Base-by-base conservation (phyloP, 495 filamentous ascomycete genomes). In the Xylaria grammica region DNA sequence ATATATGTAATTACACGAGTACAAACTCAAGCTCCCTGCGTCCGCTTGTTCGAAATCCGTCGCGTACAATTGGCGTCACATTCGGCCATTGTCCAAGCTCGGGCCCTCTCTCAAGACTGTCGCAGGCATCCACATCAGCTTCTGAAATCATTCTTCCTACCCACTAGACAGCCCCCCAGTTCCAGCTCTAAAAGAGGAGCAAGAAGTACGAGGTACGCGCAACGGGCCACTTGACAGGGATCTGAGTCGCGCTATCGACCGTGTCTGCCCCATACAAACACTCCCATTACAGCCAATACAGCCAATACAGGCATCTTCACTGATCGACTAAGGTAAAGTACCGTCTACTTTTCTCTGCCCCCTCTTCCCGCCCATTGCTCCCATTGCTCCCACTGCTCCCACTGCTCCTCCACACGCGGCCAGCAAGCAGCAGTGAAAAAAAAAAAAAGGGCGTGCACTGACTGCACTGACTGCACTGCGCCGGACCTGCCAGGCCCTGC, bases 301-400 rank as follows among this genome's bases (percentile, higher is more conserved):
- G 49, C 17, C 53, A 24, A 34, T 56, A 20, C 42, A 44, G 60
- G 27, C 50, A 7, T 1, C 15, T 27, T 48, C 40, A 48, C 19
- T 26, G n/a, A n/a, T n/a, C n/a, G n/a, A n/a, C n/a, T n/a, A n/a
- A 65, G 63, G 63, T 59, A 65, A 65, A 34, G 62, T 65, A 59
- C 54, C 45, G 24, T 59, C 45, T 65, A 55, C 50, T 38, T 56
- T 24, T 36, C 49, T 32, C 27, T 53, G 4, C 50, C 50, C 17
- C 15, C 48, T 19, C 50, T 29, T 27, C 19, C 22, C 20, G 22
- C n/a, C n/a, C n/a, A n/a, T n/a, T n/a, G n/a, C n/a, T n/a, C n/a
- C n/a, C n/a, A n/a, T n/a, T n/a, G n/a, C n/a, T n/a, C n/a, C n/a
- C n/a, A n/a, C n/a, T n/a, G n/a, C n/a, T n/a, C n/a, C n/a, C n/a